Percentiles rank a stretch among this genome's conserved stretches.
phyloP scores from a whole-genome alignment of 768 basidiomycete genomes.

The Pleurotus ostreatus region DNA sequence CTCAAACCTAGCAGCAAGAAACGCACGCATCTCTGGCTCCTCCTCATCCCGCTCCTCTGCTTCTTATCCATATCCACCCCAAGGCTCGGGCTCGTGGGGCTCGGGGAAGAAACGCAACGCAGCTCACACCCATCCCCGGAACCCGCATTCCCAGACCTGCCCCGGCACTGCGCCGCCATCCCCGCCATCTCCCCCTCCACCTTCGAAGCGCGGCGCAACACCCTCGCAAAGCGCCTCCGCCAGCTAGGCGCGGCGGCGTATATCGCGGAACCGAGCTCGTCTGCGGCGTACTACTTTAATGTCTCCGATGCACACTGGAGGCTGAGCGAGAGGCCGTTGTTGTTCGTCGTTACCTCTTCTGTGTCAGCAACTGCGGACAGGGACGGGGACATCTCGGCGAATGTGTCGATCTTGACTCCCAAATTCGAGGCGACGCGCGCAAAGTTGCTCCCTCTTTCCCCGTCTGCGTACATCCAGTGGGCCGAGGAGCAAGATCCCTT shows the following conservation, averaged over 20 bases:
- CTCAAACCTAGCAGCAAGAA: too few relatives aligned
- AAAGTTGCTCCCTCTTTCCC: conserved; percentile 51
- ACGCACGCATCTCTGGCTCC: neutral
- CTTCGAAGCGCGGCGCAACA: conserved; percentile 48
- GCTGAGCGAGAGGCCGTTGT: conserved; percentile 75
- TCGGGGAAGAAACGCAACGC: too few relatives aligned
- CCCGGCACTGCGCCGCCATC: conserved; percentile 42
- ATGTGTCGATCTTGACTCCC: conserved; percentile 66
- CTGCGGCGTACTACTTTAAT: conserved; percentile 69
- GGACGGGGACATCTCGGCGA: conserved; percentile 32
- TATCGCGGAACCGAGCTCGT: conserved; percentile 77
- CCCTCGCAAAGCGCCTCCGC: conserved; percentile 46
- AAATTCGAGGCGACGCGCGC: conserved; percentile 75
- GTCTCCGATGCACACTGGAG: conserved; percentile 59
- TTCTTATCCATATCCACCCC: neutral
- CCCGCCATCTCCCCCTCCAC: conserved; percentile 44
- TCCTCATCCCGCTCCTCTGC: neutral
- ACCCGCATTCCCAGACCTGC: conserved; percentile 8
- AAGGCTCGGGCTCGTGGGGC: too few relatives aligned
- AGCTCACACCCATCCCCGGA: too few relatives aligned
- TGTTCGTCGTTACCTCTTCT: conserved; percentile 58
- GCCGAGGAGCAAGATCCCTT: conserved; percentile 70
- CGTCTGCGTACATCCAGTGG: conserved; percentile 51
- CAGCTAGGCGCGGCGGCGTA: conserved; percentile 59
- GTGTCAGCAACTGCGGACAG: too few relatives aligned